These are phyloP conservation scores for Colletotrichum truncatum DNA, from an alignment of 2,329 filamentous ascomycete species.

Conservation along the genomic window DNA sequence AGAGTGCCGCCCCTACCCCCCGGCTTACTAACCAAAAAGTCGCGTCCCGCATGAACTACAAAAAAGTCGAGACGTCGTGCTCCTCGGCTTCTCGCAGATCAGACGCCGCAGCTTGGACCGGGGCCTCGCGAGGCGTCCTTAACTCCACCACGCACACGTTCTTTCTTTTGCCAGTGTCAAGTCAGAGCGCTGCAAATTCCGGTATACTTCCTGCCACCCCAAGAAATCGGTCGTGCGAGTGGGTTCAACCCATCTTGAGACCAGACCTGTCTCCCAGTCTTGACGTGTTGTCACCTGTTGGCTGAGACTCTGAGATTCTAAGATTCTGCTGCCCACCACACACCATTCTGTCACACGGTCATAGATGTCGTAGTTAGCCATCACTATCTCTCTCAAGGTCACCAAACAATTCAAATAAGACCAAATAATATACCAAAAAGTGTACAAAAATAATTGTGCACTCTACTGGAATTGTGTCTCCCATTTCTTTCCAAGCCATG, in stretches of 20 bases:
- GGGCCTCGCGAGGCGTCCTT: not conserved
- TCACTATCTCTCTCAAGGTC: no score
- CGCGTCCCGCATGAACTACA: not conserved
- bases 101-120: slow-evolving; percentile 13
- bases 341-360: not conserved
- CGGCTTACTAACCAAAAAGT: not conserved
- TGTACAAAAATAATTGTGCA: not conserved
- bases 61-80: not conserved
- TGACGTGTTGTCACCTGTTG: slow-evolving; percentile 11
- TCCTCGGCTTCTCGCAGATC: not conserved
- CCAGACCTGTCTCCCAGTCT: no score
- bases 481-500: slow-evolving; percentile 32
- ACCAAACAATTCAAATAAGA: not conserved
- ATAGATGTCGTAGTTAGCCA: no score
- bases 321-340: not conserved
- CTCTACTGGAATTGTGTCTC: slow-evolving; percentile 33
- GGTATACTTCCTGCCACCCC: slow-evolving; percentile 12
- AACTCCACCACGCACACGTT: not conserved
- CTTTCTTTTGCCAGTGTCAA: no score
- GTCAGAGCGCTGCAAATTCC: not conserved
- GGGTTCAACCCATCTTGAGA: slow-evolving; percentile 1
- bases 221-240: not conserved
- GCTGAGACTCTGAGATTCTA: no score
- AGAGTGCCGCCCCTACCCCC: not conserved
- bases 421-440: not conserved